Base-by-base conservation (phyloP, 352 stramenopile genomes). In the Phytopythium sindhum region DNA sequence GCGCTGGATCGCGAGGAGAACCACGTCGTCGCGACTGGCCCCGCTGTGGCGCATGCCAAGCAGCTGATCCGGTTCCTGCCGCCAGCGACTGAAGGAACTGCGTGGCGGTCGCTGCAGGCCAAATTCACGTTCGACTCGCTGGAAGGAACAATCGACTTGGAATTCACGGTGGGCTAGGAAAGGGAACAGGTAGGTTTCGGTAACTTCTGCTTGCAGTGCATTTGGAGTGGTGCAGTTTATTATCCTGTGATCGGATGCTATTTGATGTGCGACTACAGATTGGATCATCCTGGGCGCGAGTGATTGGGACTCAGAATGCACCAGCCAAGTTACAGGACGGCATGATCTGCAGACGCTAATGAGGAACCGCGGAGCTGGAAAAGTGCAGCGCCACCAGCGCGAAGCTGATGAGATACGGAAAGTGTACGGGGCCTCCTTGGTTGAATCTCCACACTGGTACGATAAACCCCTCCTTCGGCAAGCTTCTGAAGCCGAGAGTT, bases 41-140 rank as follows among this genome's bases (percentile, higher is more conserved):
- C 84, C 23, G 70, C 75, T 2, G 75, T 81, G 7, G 67, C 74
- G 9, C 80, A 90, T 57, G 71, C 80, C n/a, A 93, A 93, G 74
- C 84, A 93, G 67, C 73, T 89, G 28, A 78, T 93, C 21, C 80
- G 84, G 17, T 93, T 93, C 64, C 64, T 93, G 11, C 65, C 68
- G 10, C 69, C 73, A 33, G 50, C 24, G 24, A 15, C 50, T 23
- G 45, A 64, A 28, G 28, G 28, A 4, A 52, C 14, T 19, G 41
- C 56, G 35, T 19, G 52, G 0, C 67, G 61, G 33, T 65, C 76
- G 23, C 66, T 80, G 15, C 55, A 67, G 15, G 77, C 71, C 23
- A 65, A 39, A 8, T 88, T 89, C 51, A 60, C 64, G 44, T 91
- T 91, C 51, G 75, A 78, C 61, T 77, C 80, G 11, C 28, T 86